Percentiles rank a stretch among this genome's conserved stretches.
phyloP scores from a whole-genome alignment of 345 rosid genomes.

The Sisymbrium irio region DNA sequence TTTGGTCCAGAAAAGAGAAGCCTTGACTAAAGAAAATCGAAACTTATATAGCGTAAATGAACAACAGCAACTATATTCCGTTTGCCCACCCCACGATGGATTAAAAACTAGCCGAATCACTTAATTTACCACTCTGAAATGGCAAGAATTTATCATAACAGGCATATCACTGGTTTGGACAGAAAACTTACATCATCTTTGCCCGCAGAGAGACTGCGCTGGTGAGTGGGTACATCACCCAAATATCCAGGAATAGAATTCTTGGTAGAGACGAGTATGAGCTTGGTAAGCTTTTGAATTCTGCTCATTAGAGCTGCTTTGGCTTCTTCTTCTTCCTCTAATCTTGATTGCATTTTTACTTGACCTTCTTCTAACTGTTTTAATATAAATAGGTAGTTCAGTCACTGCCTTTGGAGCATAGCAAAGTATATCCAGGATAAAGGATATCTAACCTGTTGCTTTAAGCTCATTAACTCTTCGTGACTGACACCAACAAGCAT shows the following conservation, averaged over 20 bases:
- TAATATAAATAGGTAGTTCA: slow-evolving; percentile 10
- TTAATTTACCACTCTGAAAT: neutral
- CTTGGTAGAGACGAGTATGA: slow-evolving; percentile 95
- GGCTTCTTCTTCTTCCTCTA: slow-evolving; percentile 99
- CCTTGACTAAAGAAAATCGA: slow-evolving; percentile 11
- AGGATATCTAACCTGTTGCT: slow-evolving; percentile 63
- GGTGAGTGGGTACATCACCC: slow-evolving; percentile 65
- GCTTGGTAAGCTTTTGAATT: slow-evolving; percentile 96
- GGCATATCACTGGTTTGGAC: neutral
- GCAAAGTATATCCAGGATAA: neutral
- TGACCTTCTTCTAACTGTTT: slow-evolving; percentile 97
- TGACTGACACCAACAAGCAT: slow-evolving; percentile 86
- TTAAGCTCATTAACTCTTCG: slow-evolving; percentile 86
- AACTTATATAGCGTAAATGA: neutral
- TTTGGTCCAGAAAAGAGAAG: neutral
- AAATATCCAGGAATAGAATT: slow-evolving; percentile 69
- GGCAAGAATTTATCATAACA: neutral
- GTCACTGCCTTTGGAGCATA: neutral
- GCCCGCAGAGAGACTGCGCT: slow-evolving; percentile 62
- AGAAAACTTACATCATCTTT: slow-evolving; percentile 69
- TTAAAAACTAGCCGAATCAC: neutral
- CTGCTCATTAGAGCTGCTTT: slow-evolving; percentile 99
- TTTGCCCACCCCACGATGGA: slow-evolving; percentile 7
- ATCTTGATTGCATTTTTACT: slow-evolving; percentile 98
- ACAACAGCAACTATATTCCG: neutral